Conservation (phyloP, 768 basidiomycete species). For the Lactarius sanguifluus region DNA sequence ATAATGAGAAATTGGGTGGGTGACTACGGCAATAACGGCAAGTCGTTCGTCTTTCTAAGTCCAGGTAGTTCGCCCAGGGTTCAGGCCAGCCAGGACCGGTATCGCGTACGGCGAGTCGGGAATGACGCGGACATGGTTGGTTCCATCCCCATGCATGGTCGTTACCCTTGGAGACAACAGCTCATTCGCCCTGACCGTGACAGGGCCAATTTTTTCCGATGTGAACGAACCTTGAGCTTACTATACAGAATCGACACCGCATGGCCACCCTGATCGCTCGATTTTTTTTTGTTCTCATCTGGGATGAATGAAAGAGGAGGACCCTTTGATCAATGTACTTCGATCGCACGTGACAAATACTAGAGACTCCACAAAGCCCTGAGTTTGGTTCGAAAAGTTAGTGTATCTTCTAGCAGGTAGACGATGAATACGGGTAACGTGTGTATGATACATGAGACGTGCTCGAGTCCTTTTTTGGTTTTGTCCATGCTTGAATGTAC, state of each 20-base stretch:
- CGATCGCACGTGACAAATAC: neutral
- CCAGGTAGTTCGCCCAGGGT: neutral
- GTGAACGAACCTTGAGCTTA: neutral
- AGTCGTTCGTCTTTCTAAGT: neutral
- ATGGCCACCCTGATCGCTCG: neutral
- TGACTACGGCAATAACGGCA: neutral
- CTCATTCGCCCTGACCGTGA: neutral
- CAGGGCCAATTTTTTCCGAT: neutral
- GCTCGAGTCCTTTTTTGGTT: constrained; percentile 4
- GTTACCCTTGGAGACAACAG: neutral
- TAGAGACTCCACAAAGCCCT: neutral
- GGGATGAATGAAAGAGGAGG: neutral
- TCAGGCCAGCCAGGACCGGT: neutral
- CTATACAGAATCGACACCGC: neutral
- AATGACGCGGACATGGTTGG: neutral
- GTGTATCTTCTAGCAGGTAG: neutral
- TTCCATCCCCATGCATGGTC: neutral
- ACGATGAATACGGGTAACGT: neutral
- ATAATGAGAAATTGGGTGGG: neutral
- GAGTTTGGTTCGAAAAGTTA: neutral
- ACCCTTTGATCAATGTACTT: neutral
- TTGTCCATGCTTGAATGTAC: neutral
- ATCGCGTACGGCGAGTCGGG: neutral
- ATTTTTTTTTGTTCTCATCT: neutral
- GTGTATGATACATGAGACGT: constrained; percentile 6